phyloP scores from a whole-genome alignment of 495 filamentous ascomycete species.

The Penicillium crystallinum region DNA sequence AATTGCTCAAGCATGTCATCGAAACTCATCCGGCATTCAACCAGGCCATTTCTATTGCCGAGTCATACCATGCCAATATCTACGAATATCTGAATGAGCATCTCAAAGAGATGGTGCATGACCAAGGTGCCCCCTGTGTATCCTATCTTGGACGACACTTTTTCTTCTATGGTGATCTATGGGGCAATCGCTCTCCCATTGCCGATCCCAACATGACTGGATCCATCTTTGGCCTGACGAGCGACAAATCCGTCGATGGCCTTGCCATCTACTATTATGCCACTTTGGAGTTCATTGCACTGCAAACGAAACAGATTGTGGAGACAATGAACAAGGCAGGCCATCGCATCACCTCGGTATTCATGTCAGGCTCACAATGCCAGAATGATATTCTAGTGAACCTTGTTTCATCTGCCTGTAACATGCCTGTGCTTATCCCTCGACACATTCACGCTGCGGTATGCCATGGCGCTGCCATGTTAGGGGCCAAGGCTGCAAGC shows the following conservation, averaged over 20 bases:
- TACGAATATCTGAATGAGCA: constrained; percentile 94
- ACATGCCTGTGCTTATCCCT: constrained; percentile 87
- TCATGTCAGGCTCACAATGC: constrained; percentile 97
- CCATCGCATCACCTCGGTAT: constrained; percentile 82
- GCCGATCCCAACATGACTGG: constrained; percentile 90
- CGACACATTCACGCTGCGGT: constrained; percentile 93
- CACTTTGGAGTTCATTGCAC: constrained; percentile 93
- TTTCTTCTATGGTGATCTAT: constrained; percentile 98
- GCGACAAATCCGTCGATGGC: constrained; percentile 77
- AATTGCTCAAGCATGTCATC: constrained; percentile 87
- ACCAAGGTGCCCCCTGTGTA: constrained; percentile 63
- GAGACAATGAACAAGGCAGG: constrained; percentile 84
- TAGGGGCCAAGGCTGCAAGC: constrained; percentile 91
- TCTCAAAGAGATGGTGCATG: constrained; percentile 66
- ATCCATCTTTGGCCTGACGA: constrained; percentile 76
- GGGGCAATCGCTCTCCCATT: constrained; percentile 91
- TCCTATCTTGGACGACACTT: constrained; percentile 85
- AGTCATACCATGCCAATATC: constrained; percentile 74
- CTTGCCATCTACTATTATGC: constrained; percentile 89
- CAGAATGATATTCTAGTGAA: constrained; percentile 89
- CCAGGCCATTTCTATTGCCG: constrained; percentile 67
- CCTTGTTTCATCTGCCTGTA: constrained; percentile 83
- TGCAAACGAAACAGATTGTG: constrained; percentile 93
- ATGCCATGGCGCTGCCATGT: constrained; percentile 93
- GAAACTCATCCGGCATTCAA: constrained; percentile 88